phyloP scores from a whole-genome alignment of 768 basidiomycete species.

The Lactifluus hygrophoroides region DNA sequence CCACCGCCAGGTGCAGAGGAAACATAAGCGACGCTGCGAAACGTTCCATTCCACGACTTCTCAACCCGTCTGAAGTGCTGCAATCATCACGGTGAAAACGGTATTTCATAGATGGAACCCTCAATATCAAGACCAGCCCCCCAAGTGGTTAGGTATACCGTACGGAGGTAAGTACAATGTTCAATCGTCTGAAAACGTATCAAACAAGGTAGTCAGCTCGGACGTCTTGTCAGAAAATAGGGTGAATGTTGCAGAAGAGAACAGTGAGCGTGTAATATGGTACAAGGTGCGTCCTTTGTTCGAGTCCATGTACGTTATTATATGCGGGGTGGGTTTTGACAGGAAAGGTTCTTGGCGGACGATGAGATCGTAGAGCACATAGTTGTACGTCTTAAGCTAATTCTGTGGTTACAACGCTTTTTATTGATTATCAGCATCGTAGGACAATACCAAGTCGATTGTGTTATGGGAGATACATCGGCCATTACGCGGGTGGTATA shows the following conservation, averaged over 20 bases:
- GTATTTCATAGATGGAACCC: neutral
- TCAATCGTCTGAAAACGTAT: neutral
- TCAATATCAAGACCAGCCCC: neutral
- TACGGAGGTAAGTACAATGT: constrained; percentile 5
- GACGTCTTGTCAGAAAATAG: constrained; percentile 67
- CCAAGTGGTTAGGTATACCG: constrained; percentile 2
- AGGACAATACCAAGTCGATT: constrained; percentile 63
- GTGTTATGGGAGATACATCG: constrained; percentile 72
- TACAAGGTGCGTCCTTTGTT: constrained; percentile 47
- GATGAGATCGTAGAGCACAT: constrained; percentile 70
- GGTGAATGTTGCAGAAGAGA: constrained; percentile 53
- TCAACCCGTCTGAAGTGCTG: neutral
- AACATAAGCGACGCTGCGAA: too few relatives aligned
- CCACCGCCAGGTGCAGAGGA: too few relatives aligned
- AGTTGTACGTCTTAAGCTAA: constrained; percentile 39
- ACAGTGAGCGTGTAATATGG: constrained; percentile 53
- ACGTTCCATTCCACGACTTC: neutral
- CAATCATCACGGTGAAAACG: neutral
- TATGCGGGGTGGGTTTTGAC: constrained; percentile 20
- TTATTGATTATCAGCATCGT: neutral
- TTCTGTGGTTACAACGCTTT: neutral
- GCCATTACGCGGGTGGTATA: constrained; percentile 79
- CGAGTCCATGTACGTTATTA: constrained; percentile 1
- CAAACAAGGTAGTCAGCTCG: constrained; percentile 37
- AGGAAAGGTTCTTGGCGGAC: constrained; percentile 70